Conservation (phyloP, 2,329 filamentous ascomycete genomes). For the Canariomyces notabilis region DNA sequence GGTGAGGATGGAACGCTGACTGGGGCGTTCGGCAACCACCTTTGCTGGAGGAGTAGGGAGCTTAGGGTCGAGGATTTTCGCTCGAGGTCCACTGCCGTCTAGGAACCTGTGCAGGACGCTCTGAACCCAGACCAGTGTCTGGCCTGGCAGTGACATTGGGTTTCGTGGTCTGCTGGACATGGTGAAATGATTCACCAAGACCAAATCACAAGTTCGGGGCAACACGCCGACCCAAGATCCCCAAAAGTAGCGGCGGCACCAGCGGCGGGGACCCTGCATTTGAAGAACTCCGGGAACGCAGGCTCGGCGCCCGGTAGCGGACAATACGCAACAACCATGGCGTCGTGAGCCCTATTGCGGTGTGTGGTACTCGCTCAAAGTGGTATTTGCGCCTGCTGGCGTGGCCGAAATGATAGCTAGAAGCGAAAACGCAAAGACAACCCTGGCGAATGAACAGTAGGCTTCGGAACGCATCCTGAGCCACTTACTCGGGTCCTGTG, state of each 20-base stretch:
- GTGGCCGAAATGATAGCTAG: not conserved
- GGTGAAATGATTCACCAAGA: not conserved
- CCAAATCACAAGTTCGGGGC: not conserved
- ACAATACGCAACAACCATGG: not conserved
- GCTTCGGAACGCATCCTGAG: too few relatives aligned
- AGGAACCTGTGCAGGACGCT: constrained; percentile 14
- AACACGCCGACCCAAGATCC: not conserved
- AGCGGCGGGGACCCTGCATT: not conserved
- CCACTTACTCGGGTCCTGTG: not conserved
- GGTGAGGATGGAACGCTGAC: constrained; percentile 25
- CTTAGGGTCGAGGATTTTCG: constrained; percentile 11
- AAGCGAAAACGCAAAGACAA: not conserved
- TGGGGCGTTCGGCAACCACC: constrained; percentile 11
- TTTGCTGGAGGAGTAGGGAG: constrained; percentile 19
- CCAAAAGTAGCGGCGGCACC: not conserved
- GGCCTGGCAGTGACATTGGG: constrained; percentile 8
- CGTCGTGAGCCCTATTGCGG: not conserved
- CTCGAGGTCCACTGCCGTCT: constrained; percentile 14
- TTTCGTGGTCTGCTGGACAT: constrained; percentile 5
- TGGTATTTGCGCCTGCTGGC: not conserved
- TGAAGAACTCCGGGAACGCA: not conserved
- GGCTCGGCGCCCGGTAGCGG: not conserved
- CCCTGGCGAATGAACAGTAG: too few relatives aligned
- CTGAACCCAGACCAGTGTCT: constrained; percentile 7
- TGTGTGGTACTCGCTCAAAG: not conserved